Conservation (phyloP, 2,329 filamentous ascomycete species). For the Geosmithia morbida region DNA sequence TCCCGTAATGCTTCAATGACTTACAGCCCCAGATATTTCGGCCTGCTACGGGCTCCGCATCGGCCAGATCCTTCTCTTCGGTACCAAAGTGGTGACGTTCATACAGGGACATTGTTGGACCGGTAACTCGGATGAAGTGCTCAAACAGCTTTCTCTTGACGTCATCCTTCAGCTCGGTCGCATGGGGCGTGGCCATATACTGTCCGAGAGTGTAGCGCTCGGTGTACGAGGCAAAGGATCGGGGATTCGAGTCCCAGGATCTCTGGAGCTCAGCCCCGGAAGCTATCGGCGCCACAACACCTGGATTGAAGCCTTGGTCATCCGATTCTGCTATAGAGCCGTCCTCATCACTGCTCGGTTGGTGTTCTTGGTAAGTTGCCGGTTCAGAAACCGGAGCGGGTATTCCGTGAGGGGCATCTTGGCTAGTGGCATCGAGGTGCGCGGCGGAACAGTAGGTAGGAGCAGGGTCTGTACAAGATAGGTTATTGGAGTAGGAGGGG, state of each 20-base stretch:
- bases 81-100: constrained; percentile 70
- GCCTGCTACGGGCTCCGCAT: constrained; percentile 37
- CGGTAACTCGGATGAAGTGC: constrained; percentile 84
- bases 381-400: too few relatives aligned
- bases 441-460: neutral
- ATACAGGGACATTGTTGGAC: constrained; percentile 73
- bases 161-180: constrained; percentile 64
- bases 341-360: constrained; percentile 32
- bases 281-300: constrained; percentile 13
- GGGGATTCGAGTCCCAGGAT: constrained; percentile 19
- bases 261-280: constrained; percentile 17
- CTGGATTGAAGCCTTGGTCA: constrained; percentile 15
- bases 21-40: constrained; percentile 46
- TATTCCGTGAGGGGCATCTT: neutral
- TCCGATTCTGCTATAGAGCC: constrained; percentile 48
- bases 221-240: constrained; percentile 33
- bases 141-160: constrained; percentile 74
- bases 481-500: neutral
- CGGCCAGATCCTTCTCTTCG: constrained; percentile 39
- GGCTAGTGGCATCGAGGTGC: neutral
- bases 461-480: neutral
- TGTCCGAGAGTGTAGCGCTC: constrained; percentile 41
- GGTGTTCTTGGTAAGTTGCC: neutral
- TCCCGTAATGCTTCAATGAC: constrained; percentile 6
- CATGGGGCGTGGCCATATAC: constrained; percentile 50